Conservation (phyloP, 768 basidiomycete genomes). For the Hygrophorus russula region DNA sequence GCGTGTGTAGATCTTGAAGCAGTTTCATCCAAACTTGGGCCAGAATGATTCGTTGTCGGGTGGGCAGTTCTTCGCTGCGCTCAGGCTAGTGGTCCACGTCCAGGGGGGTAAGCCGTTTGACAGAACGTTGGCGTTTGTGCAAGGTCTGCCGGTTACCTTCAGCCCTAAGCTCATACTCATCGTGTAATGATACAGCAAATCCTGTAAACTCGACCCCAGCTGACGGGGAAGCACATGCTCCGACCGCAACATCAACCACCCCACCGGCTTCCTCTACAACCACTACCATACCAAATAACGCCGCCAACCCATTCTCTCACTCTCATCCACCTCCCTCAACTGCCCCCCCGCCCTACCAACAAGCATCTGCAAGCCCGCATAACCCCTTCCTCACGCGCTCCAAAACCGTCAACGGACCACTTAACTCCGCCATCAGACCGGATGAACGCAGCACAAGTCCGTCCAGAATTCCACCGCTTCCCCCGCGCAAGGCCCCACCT, state of each 20-base stretch:
- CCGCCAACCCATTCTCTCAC: conserved; percentile 14
- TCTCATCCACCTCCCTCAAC: conserved; percentile 3
- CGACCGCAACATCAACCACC: not conserved
- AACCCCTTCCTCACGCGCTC: conserved; percentile 24
- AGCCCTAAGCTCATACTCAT: not conserved
- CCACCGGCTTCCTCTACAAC: conserved; percentile 7
- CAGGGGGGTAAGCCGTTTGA: conserved; percentile 53
- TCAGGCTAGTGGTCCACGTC: conserved; percentile 55
- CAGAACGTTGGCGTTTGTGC: conserved; percentile 58
- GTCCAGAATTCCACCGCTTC: conserved; percentile 26
- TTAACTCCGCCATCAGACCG: conserved; percentile 2
- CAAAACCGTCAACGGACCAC: conserved; percentile 13
- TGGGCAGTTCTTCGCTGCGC: conserved; percentile 68
- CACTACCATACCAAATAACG: conserved; percentile 13
- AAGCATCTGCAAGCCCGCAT: conserved; percentile 3
- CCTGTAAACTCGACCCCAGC: too few species aligned
- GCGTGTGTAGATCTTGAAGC: conserved; percentile 44
- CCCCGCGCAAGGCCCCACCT: conserved; percentile 34
- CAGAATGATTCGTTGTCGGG: conserved; percentile 45
- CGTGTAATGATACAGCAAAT: too few species aligned
- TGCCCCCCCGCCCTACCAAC: conserved; percentile 12
- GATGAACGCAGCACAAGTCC: not conserved
- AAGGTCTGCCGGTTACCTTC: conserved; percentile 38
- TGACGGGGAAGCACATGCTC: too few species aligned
- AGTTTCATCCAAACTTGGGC: conserved; percentile 48